Percentiles rank a stretch among this genome's conserved stretches.
phyloP scores from a whole-genome alignment of 345 rosid species.

The Firmiana major region DNA sequence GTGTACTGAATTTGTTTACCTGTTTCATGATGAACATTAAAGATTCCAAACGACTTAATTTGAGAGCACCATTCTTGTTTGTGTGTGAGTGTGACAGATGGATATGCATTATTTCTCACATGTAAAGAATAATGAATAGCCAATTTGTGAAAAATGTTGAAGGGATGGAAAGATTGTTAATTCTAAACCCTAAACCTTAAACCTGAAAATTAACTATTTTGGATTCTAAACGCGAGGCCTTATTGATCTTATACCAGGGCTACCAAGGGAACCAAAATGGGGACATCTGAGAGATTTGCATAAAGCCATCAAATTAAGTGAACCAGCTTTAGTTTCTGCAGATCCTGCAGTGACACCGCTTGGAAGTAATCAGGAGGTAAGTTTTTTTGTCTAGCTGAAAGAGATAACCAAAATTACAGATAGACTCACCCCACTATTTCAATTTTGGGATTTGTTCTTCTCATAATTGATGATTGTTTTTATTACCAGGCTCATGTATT shows the following conservation, averaged over 20 bases:
- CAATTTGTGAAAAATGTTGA: neutral
- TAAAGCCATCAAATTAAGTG: slow-evolving; percentile 76
- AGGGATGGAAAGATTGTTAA: neutral
- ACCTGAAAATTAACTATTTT: neutral
- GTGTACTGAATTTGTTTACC: neutral
- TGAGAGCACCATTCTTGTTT: neutral
- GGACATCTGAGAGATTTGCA: slow-evolving; percentile 91
- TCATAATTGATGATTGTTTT: neutral
- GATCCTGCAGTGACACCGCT: slow-evolving; percentile 52
- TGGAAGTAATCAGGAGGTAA: slow-evolving; percentile 76
- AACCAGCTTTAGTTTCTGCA: slow-evolving; percentile 70
- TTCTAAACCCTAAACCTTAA: neutral
- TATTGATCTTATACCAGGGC: slow-evolving; percentile 35
- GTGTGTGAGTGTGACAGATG: too few species aligned
- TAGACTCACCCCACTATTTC: neutral
- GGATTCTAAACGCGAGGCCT: neutral
- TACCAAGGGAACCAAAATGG: slow-evolving; percentile 76
- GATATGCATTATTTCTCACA: neutral
- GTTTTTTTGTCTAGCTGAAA: neutral
- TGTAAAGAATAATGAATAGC: neutral
- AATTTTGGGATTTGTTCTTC: neutral
- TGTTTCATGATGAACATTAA: slow-evolving; percentile 1
- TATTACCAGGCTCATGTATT: slow-evolving; percentile 56
- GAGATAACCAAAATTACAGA: neutral
- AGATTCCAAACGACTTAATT: neutral